Conservation (phyloP, 2,329 filamentous ascomycete species). For the Aspergillus brunneoviolaceus region DNA sequence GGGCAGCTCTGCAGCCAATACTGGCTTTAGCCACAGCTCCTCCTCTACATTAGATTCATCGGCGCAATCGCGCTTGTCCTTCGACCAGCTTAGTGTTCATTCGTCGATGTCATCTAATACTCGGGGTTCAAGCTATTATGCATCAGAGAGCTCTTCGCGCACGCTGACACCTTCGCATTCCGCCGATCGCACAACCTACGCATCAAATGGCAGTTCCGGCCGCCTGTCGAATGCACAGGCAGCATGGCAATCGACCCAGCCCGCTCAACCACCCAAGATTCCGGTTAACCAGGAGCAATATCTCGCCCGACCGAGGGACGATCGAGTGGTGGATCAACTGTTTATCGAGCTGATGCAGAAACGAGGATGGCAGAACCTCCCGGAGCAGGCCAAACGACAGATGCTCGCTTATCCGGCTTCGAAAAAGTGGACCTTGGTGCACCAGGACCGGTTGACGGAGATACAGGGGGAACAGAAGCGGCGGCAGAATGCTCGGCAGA, state of each 20-base stretch:
- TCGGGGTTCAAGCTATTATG: conserved; percentile 56
- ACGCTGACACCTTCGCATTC: conserved; percentile 43
- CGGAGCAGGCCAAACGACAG: conserved; percentile 88
- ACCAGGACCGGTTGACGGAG: conserved; percentile 91
- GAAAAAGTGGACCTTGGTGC: conserved; percentile 97
- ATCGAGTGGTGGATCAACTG: conserved; percentile 82
- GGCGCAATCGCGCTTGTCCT: conserved; percentile 56
- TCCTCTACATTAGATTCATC: conserved; percentile 58
- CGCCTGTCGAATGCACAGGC: conserved; percentile 34
- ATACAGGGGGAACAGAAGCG: conserved; percentile 93
- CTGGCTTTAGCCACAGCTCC: conserved; percentile 56
- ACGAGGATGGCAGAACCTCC: conserved; percentile 93
- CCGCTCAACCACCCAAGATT: conserved; percentile 30
- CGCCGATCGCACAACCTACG: conserved; percentile 33
- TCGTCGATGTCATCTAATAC: conserved; percentile 61
- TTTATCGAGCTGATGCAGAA: conserved; percentile 96
- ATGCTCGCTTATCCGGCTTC: conserved; percentile 92
- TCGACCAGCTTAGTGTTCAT: conserved; percentile 66
- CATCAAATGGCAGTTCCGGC: conserved; percentile 25
- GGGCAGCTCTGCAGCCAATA: conserved; percentile 56
- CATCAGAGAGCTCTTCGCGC: conserved; percentile 52
- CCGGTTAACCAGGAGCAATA: conserved; percentile 34
- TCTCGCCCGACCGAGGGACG: conserved; percentile 50
- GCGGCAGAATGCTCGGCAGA: conserved; percentile 68
- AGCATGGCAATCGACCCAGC: conserved; percentile 29